A percentile compares a stretch with the other conserved stretches of the same genome.
Evolutionary conservation across 306 rosid species (phyloP).

Genomic region (Elaeagnus macrophylla): DNA sequence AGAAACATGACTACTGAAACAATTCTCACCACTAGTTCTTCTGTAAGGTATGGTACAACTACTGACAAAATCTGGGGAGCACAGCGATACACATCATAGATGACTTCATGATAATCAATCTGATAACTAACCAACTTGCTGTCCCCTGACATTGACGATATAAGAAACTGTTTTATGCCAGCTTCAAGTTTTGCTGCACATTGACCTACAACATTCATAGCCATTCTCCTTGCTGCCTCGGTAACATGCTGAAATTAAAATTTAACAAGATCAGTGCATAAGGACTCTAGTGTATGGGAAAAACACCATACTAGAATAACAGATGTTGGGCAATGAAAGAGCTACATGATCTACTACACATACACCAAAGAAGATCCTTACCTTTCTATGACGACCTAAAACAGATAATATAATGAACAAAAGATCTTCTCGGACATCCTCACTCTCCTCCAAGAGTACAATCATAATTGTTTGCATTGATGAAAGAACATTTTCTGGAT

Average conservation of each 20-base stretch:
- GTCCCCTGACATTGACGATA: constrained; percentile 86
- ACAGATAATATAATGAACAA: constrained; percentile 55
- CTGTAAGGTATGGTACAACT: constrained; percentile 76
- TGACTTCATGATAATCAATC: constrained; percentile 70
- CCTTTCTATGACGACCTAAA: constrained; percentile 70
- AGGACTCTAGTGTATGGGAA: not conserved
- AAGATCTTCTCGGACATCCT: constrained; percentile 70
- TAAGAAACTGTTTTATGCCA: constrained; percentile 66
- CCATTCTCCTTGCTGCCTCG: constrained; percentile 88
- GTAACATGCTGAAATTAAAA: constrained; percentile 57
- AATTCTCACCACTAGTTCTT: constrained; percentile 85
- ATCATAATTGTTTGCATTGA: constrained; percentile 94
- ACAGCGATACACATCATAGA: constrained; percentile 81
- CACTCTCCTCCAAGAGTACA: constrained; percentile 93
- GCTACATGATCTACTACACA: constrained; percentile 10
- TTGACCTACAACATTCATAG: constrained; percentile 88
- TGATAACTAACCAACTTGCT: constrained; percentile 43
- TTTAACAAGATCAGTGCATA: constrained; percentile 11
- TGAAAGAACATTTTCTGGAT: constrained; percentile 80
- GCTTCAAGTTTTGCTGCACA: constrained; percentile 86
- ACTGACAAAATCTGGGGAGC: constrained; percentile 81
- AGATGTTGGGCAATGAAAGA: not conserved
- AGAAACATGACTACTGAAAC: constrained; percentile 1
- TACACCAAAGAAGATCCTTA: constrained; percentile 35
- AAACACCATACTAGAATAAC: not conserved